A percentile compares a stretch with the other conserved stretches of the same genome.
phyloP scores from a whole-genome alignment of 2,329 filamentous ascomycete genomes.

The Ophiostoma sp. region DNA sequence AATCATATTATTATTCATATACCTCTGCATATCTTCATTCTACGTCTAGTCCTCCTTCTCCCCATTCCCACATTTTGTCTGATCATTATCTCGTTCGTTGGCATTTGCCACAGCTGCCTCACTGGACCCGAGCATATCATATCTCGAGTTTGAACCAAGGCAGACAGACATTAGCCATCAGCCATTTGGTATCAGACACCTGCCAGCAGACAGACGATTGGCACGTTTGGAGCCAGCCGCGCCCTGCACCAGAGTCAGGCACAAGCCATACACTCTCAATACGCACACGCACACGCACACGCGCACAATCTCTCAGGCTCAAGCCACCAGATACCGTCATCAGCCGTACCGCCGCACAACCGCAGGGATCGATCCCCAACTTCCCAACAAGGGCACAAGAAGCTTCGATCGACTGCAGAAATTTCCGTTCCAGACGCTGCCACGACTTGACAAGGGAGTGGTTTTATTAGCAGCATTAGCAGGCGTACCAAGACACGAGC shows the following conservation, averaged over 20 bases:
- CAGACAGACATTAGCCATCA: not conserved
- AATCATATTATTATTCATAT: not conserved
- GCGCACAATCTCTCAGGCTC: not conserved
- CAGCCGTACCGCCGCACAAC: too few species aligned
- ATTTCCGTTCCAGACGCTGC: constrained; percentile 14
- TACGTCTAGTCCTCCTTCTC: not conserved
- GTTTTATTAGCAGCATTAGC: not conserved
- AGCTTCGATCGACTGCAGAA: constrained; percentile 17
- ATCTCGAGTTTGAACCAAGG: not conserved
- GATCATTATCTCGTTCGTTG: not conserved
- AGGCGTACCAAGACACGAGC: too few species aligned
- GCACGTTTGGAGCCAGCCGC: constrained; percentile 1
- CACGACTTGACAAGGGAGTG: not conserved
- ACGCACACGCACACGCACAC: not conserved
- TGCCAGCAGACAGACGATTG: not conserved
- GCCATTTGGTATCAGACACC: not conserved
- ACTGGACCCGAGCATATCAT: not conserved
- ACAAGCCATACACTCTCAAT: not conserved
- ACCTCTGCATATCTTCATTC: not conserved
- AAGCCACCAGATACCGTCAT: too few species aligned
- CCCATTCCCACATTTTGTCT: not conserved
- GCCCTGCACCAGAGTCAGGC: not conserved
- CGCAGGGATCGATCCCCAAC: not conserved
- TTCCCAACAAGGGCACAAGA: not conserved
- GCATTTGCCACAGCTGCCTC: not conserved